Evolutionary conservation across 371 early-diverging fungal genomes (phyloP).

Genomic region (Mortierella sp.): DNA sequence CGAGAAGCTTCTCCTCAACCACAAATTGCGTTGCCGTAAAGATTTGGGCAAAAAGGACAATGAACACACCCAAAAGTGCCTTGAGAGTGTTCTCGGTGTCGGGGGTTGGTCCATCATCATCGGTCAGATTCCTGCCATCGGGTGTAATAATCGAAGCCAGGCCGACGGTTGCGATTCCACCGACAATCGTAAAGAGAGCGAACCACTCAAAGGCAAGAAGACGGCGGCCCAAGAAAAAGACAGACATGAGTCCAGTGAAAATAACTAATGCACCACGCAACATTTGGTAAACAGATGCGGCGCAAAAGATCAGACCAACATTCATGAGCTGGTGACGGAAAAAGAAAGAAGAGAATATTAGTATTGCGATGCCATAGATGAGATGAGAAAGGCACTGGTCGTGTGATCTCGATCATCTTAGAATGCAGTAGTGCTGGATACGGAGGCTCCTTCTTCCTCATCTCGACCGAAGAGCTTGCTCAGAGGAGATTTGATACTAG

Average conservation of each 20-base stretch:
- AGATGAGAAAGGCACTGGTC: too few relatives aligned
- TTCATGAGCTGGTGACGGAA: slow-evolving; percentile 78
- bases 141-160: slow-evolving; percentile 66
- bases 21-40: slow-evolving; percentile 96
- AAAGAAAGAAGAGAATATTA: slow-evolving; percentile 1
- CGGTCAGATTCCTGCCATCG: slow-evolving; percentile 6
- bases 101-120: too few relatives aligned
- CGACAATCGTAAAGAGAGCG: slow-evolving; percentile 80
- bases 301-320: slow-evolving; percentile 90
- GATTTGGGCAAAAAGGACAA: slow-evolving; percentile 91
- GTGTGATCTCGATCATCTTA: too few relatives aligned
- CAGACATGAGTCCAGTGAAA: slow-evolving; percentile 89
- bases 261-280: slow-evolving; percentile 94
- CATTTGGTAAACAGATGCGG: slow-evolving; percentile 97
- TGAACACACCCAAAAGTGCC: slow-evolving; percentile 75
- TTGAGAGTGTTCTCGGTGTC: slow-evolving; percentile 30
- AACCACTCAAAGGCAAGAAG: slow-evolving; percentile 84
- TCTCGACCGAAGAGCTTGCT: too few relatives aligned
- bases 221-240: slow-evolving; percentile 82
- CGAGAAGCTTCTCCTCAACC: slow-evolving; percentile 92
- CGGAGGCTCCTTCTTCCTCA: too few relatives aligned
- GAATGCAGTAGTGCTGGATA: too few relatives aligned
- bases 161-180: slow-evolving; percentile 90
- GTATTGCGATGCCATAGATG: neutral
- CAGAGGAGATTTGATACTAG: too few relatives aligned